Conservation (phyloP, 768 basidiomycete genomes). For the Dentipellis sp. region DNA sequence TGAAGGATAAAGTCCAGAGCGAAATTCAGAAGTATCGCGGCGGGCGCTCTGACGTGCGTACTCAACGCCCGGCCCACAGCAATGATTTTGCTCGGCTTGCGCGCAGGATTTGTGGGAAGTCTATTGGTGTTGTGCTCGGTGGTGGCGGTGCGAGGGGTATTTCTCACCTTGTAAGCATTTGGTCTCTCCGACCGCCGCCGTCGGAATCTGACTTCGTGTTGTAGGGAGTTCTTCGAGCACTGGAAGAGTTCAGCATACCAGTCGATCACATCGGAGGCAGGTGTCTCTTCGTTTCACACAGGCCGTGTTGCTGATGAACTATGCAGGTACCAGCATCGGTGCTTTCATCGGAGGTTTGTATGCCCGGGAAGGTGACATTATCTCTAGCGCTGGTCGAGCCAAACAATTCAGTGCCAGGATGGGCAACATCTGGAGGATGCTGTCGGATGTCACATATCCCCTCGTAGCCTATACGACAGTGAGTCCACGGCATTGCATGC, state of each 20-base stretch:
- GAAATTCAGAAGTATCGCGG: slow-evolving; percentile 85
- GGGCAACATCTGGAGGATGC: slow-evolving; percentile 88
- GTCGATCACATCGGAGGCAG: slow-evolving; percentile 86
- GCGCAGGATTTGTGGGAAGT: slow-evolving; percentile 83
- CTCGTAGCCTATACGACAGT: slow-evolving; percentile 89
- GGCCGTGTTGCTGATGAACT: slow-evolving; percentile 1
- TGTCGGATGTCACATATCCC: slow-evolving; percentile 91
- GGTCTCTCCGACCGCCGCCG: slow-evolving; percentile 23
- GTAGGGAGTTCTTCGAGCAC: slow-evolving; percentile 85
- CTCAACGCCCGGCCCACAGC: slow-evolving; percentile 69
- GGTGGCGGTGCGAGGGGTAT: slow-evolving; percentile 96
- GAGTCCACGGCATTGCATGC: slow-evolving; percentile 8
- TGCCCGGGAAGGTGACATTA: slow-evolving; percentile 86
- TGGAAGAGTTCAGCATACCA: slow-evolving; percentile 88
- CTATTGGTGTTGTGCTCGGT: slow-evolving; percentile 89
- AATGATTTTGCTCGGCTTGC: slow-evolving; percentile 93
- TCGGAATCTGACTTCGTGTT: slow-evolving; percentile 15
- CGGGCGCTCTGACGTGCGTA: slow-evolving; percentile 46
- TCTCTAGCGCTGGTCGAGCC: slow-evolving; percentile 75
- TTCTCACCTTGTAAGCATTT: slow-evolving; percentile 46
- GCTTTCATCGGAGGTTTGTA: slow-evolving; percentile 91
- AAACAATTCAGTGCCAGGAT: slow-evolving; percentile 91
- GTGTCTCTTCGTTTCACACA: slow-evolving; percentile 3
- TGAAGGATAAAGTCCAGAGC: slow-evolving; percentile 88
- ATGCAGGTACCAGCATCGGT: slow-evolving; percentile 77